These are phyloP conservation scores for Globisporangium heterothallicum DNA, from an alignment of 352 stramenopile genomes.

Conservation along the genomic window DNA sequence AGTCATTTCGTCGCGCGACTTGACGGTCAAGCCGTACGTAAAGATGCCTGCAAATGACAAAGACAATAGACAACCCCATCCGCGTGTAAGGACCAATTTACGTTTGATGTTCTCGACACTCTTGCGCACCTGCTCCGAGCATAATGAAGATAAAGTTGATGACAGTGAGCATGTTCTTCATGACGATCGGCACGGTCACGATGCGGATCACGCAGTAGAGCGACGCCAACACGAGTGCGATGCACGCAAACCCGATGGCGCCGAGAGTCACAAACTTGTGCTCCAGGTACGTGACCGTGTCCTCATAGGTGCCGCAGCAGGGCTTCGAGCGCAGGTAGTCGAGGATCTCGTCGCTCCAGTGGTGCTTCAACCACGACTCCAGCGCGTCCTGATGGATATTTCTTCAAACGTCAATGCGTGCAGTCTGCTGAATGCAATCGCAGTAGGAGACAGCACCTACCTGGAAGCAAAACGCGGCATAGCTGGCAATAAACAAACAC, in stretches of 20 bases:
- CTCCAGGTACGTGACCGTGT: constrained; percentile 44
- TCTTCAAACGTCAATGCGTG: neutral
- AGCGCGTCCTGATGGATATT: constrained; percentile 28
- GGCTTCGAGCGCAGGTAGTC: constrained; percentile 31
- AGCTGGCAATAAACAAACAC: constrained; percentile 54
- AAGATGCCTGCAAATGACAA: constrained; percentile 32
- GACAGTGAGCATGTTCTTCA: constrained; percentile 77
- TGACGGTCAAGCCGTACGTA: constrained; percentile 46
- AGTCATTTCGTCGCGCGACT: constrained; percentile 58
- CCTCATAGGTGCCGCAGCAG: constrained; percentile 58
- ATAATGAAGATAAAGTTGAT: constrained; percentile 68
- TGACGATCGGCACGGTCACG: constrained; percentile 82
- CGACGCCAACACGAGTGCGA: constrained; percentile 42
- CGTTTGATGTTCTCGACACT: too few relatives aligned
- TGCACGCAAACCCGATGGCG: constrained; percentile 33
- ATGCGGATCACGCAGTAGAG: constrained; percentile 83
- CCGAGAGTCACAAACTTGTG: constrained; percentile 42
- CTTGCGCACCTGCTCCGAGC: constrained; percentile 33
- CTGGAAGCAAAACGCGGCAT: constrained; percentile 62
- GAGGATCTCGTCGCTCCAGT: constrained; percentile 51
- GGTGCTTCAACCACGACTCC: constrained; percentile 69
- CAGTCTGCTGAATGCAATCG: too few relatives aligned
- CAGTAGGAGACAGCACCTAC: too few relatives aligned
- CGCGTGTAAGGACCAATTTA: too few relatives aligned
- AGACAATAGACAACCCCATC: neutral